Percentiles rank a stretch among this genome's conserved stretches.
Evolutionary conservation across 331 rosid species (phyloP).

Genomic region (Malus hybrid): DNA sequence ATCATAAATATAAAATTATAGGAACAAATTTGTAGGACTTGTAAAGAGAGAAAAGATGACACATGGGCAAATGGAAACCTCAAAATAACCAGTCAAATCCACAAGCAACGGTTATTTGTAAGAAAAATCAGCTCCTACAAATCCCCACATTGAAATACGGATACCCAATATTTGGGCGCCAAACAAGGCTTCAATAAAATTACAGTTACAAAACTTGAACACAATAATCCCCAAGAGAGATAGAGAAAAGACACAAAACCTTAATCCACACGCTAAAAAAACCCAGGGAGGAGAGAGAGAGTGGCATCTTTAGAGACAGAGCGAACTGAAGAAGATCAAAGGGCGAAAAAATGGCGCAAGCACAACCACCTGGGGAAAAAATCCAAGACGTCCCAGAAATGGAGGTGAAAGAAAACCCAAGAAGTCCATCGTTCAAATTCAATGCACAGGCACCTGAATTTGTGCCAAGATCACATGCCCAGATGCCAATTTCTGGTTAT

Average conservation of each 20-base stretch:
- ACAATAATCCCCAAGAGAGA: background rate
- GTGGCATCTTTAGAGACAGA: background rate
- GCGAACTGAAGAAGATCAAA: background rate
- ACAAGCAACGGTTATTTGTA: slow-evolving; percentile 32
- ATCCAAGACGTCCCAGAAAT: slow-evolving; percentile 21
- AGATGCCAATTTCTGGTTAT: slow-evolving; percentile 65
- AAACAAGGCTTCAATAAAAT: slow-evolving; percentile 42
- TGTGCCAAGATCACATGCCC: slow-evolving; percentile 75
- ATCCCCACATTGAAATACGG: slow-evolving; percentile 14
- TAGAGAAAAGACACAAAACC: background rate
- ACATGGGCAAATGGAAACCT: slow-evolving; percentile 20
- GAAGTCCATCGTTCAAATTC: slow-evolving; percentile 47
- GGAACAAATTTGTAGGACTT: background rate
- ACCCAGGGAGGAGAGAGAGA: background rate
- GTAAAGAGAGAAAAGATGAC: background rate
- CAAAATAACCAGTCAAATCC: slow-evolving; percentile 37
- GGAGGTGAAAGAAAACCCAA: slow-evolving; percentile 20
- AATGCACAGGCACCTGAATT: slow-evolving; percentile 94
- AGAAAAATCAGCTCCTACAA: slow-evolving; percentile 17
- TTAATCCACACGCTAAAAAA: background rate
- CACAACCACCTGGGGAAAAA: slow-evolving; percentile 38
- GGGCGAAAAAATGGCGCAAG: slow-evolving; percentile 47
- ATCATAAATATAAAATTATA: background rate
- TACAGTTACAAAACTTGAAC: slow-evolving; percentile 34
- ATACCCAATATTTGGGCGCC: slow-evolving; percentile 41